Evolutionary conservation across 306 rosid species (phyloP).

Genomic region (Vigna radiata): DNA sequence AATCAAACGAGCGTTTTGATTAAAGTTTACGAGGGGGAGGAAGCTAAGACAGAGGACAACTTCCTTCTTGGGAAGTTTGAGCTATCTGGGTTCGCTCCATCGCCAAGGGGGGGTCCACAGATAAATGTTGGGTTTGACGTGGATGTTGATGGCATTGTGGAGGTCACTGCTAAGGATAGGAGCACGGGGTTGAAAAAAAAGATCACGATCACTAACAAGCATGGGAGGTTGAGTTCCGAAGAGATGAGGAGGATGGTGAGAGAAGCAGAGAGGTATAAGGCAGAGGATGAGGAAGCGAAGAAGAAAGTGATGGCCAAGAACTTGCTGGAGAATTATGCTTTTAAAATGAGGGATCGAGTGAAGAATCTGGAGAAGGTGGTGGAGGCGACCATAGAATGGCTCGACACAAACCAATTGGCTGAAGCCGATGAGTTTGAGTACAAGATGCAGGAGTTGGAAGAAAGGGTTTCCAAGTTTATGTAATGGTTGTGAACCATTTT

Average conservation of each 20-base stretch:
- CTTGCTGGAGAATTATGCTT: constrained; percentile 48
- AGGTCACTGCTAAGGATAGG: constrained; percentile 44
- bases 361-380: constrained; percentile 44
- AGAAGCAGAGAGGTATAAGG: constrained; percentile 44
- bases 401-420: constrained; percentile 54
- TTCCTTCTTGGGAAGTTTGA: constrained; percentile 47
- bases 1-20: constrained; percentile 29
- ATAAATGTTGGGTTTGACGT: constrained; percentile 49
- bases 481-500: not conserved
- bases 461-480: not conserved
- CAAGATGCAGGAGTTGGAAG: constrained; percentile 47
- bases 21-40: constrained; percentile 53
- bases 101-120: constrained; percentile 30
- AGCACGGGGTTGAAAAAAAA: constrained; percentile 33
- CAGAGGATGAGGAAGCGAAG: constrained; percentile 47
- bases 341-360: constrained; percentile 39
- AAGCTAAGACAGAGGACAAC: constrained; percentile 39
- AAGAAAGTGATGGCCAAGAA: constrained; percentile 50
- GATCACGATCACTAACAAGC: constrained; percentile 48
- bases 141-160: constrained; percentile 49
- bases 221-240: constrained; percentile 47
- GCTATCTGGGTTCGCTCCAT: constrained; percentile 23
- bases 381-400: constrained; percentile 51
- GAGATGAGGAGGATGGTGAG: constrained; percentile 53
- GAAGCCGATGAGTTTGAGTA: constrained; percentile 52